phyloP scores from a whole-genome alignment of 306 rosid genomes.

The Malus sieversii region DNA sequence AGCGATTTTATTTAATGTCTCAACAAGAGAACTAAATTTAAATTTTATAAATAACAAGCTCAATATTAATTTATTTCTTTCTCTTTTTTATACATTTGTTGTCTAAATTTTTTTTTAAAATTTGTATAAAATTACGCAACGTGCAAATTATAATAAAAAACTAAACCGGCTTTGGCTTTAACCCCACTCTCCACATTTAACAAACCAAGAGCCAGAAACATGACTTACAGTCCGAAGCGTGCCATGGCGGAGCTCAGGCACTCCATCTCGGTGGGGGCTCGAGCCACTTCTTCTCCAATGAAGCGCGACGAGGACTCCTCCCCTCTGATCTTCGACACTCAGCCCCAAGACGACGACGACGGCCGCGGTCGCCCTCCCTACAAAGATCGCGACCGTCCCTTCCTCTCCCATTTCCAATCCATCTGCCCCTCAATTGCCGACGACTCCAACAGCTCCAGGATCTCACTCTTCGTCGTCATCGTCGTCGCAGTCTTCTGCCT shows the following conservation, averaged over 20 bases:
- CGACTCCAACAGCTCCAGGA: constrained; percentile 70
- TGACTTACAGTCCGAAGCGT: constrained; percentile 43
- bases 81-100: too few relatives aligned
- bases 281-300: constrained; percentile 76
- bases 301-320: constrained; percentile 74
- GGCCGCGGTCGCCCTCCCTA: constrained; percentile 61
- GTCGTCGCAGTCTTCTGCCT: constrained; percentile 40
- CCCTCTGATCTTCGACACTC: constrained; percentile 47
- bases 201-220: background rate
- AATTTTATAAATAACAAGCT: too few relatives aligned
- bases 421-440: constrained; percentile 48
- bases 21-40: too few relatives aligned
- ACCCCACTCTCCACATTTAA: background rate
- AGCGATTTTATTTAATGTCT: too few relatives aligned
- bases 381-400: constrained; percentile 74
- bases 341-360: constrained; percentile 40
- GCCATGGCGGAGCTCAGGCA: constrained; percentile 95
- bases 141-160: background rate
- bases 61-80: too few relatives aligned
- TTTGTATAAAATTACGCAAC: too few relatives aligned
- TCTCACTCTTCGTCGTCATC: constrained; percentile 42
- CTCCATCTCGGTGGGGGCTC: constrained; percentile 56
- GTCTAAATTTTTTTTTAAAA: too few relatives aligned
- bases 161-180: background rate
- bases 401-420: constrained; percentile 39